Evolutionary conservation across 768 basidiomycete species (phyloP), one percentile per base, ranked within the genome.

Genomic region (Tulasnella sp.): DNA sequence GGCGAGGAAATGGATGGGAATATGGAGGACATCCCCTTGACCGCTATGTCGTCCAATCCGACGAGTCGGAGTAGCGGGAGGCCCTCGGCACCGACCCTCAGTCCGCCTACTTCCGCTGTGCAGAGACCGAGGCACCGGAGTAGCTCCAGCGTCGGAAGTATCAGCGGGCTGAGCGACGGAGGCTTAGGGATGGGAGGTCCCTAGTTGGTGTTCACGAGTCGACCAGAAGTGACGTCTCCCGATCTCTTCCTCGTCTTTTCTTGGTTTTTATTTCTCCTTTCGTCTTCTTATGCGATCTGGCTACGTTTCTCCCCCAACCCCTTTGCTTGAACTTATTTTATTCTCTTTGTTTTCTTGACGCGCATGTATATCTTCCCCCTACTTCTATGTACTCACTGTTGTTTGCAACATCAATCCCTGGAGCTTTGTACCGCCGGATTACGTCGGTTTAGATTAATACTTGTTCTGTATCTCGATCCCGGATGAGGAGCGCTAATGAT

Each of bases 281-380:
- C 58, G 37, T 60, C 24, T 60, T 60, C 28, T 31, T 64, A 22
- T 22, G 54, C 54, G 20, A 22, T 3, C 54, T 18, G 54, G 20
- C 54, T 58, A 20, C 18, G 4, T 64, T 64, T 31, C 60, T 64
- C n/a, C 60, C n/a, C n/a, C 8, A 8, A 3, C 60, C 6, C 24
- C 58, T 60, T 60, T 60, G 58, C 14, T 64, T 64, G 60, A 64
- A 64, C 60, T 24, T 64, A 64, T 64, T 31, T 64, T 58, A 64
- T 64, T 28, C 20, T 64, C 60, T 64, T 64, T 37, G 37, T 37
- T 37, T 60, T 28, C 60, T 31, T 64, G 48, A 16, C 1, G 1
- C 48, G 4, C 48, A 50, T 50, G 12, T 18, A 50, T 50, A 22
- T 50, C 48, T 50, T 20, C 22, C 22, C n/a, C 7, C 0, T 50